Base-by-base conservation (phyloP, 2,329 filamentous ascomycete genomes). In the Zymoseptoria crescenta region DNA sequence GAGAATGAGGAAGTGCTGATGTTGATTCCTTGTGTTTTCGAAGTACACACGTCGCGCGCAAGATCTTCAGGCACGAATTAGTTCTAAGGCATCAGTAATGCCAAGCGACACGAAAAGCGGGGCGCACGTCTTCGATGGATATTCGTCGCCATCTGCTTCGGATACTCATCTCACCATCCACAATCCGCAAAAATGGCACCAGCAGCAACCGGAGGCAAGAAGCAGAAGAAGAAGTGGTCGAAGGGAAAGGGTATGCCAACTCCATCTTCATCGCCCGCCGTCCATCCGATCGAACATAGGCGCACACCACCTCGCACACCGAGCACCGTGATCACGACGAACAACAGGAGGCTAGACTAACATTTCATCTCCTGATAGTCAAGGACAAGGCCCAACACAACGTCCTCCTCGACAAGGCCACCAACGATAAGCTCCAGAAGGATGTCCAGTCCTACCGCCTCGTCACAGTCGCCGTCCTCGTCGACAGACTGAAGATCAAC, bases 361-460 rank as follows among this genome's bases (percentile, higher is more conserved):
- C 65, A 62, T 64, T 62, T 64, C 56, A 65, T 61, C 58, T 52
- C 24, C 67, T n/a, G 20, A 83, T 79, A 91, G 94, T 99, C 85
- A 99, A 99, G 94, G 94, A 99, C 87, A 99, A 99, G 92, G 93
- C 94, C 81, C 89, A 97, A 80, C 94, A 99, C 87, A 90, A 89
- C 80, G 94, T 99, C 81, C 85, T 97, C 77, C 91, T 99, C 82
- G 94, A 99, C 85, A 99, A 99, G 87, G 77, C 83, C 81, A 96
- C 88, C 76, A 89, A 88, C 71, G 94, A 99, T 82, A 96, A 95
- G 85, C 91, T 99, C 80, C 89, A 96, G 86, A 99, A 99, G 86
- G 94, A 99, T 86, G 95, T 99, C 74, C 94, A 97, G 82, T 96
- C 94, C 68, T 99, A 97, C 89, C 91, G 94, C 77, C 91, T 99